phyloP scores from a whole-genome alignment of 1,284 basidiomycete species.

The Rhodotorula sp. region DNA sequence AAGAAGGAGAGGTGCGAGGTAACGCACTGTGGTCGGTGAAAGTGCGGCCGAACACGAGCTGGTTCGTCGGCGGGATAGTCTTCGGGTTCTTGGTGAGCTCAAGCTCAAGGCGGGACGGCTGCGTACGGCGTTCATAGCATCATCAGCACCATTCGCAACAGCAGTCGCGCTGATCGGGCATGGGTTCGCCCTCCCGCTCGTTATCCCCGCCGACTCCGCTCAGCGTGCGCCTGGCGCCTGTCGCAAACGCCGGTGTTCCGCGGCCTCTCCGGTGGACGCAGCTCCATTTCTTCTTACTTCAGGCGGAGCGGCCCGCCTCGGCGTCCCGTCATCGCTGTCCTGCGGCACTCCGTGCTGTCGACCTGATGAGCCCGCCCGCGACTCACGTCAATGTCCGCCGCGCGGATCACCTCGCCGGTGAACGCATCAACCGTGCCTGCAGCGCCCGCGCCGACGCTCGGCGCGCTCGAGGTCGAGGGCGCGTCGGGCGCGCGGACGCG shows the following conservation, averaged over 20 bases:
- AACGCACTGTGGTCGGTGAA: slow-evolving; percentile 76
- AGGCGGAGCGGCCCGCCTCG: accelerated
- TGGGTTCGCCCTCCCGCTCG: not conserved
- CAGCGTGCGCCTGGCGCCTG: not conserved
- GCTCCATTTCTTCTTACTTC: not conserved
- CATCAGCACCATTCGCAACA: not conserved
- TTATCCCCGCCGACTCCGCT: not conserved
- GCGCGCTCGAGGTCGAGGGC: not conserved
- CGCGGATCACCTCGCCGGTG: slow-evolving; percentile 35
- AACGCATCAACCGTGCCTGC: slow-evolving; percentile 19
- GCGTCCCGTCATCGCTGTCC: not conserved
- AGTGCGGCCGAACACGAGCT: slow-evolving; percentile 55
- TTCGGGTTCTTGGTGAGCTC: slow-evolving; percentile 33
- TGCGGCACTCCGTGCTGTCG: no score
- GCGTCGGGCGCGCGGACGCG: not conserved
- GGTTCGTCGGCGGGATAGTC: slow-evolving; percentile 25
- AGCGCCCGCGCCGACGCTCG: slow-evolving; percentile 15
- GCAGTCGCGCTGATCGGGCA: not conserved
- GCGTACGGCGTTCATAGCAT: not conserved
- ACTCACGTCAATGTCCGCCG: slow-evolving; percentile 39
- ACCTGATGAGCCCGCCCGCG: no score
- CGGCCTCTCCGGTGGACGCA: not conserved
- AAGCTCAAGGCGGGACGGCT: slow-evolving; percentile 35
- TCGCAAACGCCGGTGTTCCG: no score
- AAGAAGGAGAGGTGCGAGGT: not conserved